Evolutionary conservation across 2,329 filamentous ascomycete genomes (phyloP), one percentile per base, ranked within the genome.

Genomic region (Macrophomina phaseolina): DNA sequence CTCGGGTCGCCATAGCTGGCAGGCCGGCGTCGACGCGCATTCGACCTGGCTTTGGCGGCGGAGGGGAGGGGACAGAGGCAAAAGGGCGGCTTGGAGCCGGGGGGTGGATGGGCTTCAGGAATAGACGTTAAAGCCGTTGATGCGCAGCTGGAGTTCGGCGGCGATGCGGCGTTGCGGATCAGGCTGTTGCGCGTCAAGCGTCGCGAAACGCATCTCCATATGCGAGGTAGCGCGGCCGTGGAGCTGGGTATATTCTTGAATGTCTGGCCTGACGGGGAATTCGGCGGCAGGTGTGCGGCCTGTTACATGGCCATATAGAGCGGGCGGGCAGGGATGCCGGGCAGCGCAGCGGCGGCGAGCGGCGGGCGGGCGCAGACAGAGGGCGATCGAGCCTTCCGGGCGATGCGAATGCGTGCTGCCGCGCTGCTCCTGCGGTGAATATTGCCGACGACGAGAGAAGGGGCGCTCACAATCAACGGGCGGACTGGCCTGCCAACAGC

Each of bases 41-140:
- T 55, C 62, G 69, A 70, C 67, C 66, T 62, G 55, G 56, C 69
- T 56, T 46, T 23, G 45, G 38, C 58, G 64, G 58, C 53, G 60
- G 64, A 49, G 12, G 45, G 42, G 16, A 23, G 9, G 16, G 64
- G 18, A 32, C 23, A 14, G 55, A 53, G 49, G 49, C 5, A 6
- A 48, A 34, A 52, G 61, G 61, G 61, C 36, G 34, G 36, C 23
- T 6, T 23, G n/a, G 18, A 16, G 46, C 45, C 60, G 42, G 30
- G 42, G 30, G 60, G 60, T 28, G 11, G 60, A 45, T 28, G 38
- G 32, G 66, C 64, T 49, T 73, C 78, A 80, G 65, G 77, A 77
- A 76, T 80, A 80, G 45, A 74, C 76, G 72, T 79, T 79, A 75
- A 79, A 79, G 70, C 78, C 77, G 77, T 79, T 79, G 70, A 80